Conservation (phyloP, 1,139 yeast genomes). For the Suhomyces bolitotheri region DNA sequence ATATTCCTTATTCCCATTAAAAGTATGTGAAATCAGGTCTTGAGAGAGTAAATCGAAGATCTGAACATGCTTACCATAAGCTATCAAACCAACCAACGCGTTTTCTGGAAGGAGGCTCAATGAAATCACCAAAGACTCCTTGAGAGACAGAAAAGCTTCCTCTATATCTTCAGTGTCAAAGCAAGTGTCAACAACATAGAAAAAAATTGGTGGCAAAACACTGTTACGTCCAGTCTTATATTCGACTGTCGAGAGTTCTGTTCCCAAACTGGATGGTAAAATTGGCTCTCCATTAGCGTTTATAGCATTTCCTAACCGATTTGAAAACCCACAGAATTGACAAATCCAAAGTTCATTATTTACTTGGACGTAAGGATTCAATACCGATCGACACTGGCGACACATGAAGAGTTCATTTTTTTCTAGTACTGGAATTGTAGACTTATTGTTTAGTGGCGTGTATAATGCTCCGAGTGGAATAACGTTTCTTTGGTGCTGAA, state of each 20-base stretch:
- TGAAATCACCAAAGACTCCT: conserved; percentile 54
- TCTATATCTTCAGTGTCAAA: conserved; percentile 46
- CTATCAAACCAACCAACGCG: conserved; percentile 56
- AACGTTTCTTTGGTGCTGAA: conserved; percentile 57
- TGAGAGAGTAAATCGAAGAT: conserved; percentile 55
- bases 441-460: conserved; percentile 62
- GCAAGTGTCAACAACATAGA: conserved; percentile 70
- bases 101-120: conserved; percentile 61
- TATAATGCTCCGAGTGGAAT: conserved; percentile 66
- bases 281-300: conserved; percentile 16
- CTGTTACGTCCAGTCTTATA: conserved; percentile 51
- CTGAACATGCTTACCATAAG: conserved; percentile 66
- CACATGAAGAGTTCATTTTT: conserved; percentile 40
- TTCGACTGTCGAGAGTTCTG: conserved; percentile 57
- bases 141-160: conserved; percentile 48
- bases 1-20: conserved; percentile 63
- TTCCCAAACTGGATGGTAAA: conserved; percentile 37
- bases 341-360: conserved; percentile 60
- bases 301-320: conserved; percentile 34
- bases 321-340: conserved; percentile 58
- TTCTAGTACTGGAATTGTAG: conserved; percentile 39
- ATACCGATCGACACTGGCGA: conserved; percentile 58
- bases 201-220: conserved; percentile 51
- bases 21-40: conserved; percentile 34
- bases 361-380: conserved; percentile 54